Evolutionary conservation across 352 stramenopile genomes (phyloP), one percentile per base, ranked within the genome.

Genomic region (Pythium aphanidermatum): DNA sequence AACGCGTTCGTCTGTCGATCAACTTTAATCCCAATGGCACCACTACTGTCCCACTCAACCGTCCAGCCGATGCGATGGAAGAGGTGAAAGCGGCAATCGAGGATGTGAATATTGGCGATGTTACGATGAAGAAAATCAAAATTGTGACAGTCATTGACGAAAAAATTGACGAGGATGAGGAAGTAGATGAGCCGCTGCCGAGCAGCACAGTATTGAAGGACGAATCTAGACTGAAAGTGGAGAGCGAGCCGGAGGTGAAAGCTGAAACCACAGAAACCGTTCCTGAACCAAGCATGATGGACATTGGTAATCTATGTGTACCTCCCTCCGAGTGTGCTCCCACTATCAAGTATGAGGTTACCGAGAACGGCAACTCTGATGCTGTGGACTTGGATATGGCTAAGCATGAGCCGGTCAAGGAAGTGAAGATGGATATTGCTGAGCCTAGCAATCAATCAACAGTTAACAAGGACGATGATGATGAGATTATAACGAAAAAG

Each of bases 1-100:
- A 89, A 61, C 53, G 67, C 54, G 86, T 92, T 55, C 74, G 77
- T 1, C 58, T 92, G 16, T 92, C 80, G 10, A 70, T 92, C 37
- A 84, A 92, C 51, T 92, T 92, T 46, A 46, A 65, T 31, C 44
- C 42, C 11, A 64, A 39, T 21, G 27, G 37, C 2, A 25, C 41
- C 2, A 12, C 32, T 1, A 11, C 24, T 1, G n/a, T n/a, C n/a
- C n/a, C n/a, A n/a, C n/a, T n/a, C n/a, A n/a, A n/a, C n/a, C n/a
- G n/a, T n/a, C n/a, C n/a, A n/a, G n/a, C n/a, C n/a, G n/a, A n/a
- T n/a, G 4, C 31, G 19, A 11, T 17, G 20, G 10, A 23, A 46
- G 10, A 13, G 21, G 17, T 43, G 13, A n/a, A n/a, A n/a, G n/a
- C n/a, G n/a, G n/a, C 9, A 48, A 19, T 4, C 12, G 3, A 29